Evolutionary conservation across 2,329 filamentous ascomycete species (phyloP).

Genomic region (Penicillium olsonii): DNA sequence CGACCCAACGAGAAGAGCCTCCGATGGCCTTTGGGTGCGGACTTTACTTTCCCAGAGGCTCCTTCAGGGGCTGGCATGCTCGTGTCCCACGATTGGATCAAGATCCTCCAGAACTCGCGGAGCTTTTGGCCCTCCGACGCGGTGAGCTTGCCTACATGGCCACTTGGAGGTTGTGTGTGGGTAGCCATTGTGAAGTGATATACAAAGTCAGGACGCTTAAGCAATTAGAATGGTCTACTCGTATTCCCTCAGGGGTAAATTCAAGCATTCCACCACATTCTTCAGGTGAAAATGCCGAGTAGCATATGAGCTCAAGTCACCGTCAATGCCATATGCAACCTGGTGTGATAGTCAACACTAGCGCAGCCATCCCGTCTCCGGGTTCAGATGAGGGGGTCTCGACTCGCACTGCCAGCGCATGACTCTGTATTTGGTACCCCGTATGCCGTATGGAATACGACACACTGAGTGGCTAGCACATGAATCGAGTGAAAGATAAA

Average conservation of each 20-base stretch:
- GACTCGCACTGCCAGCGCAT: neutral
- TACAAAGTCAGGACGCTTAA: too few species aligned
- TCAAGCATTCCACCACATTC: neutral
- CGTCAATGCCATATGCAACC: neutral
- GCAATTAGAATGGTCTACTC: too few species aligned
- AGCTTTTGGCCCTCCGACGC: slow-evolving; percentile 16
- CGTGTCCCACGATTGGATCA: slow-evolving; percentile 21
- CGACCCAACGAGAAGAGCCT: slow-evolving; percentile 19
- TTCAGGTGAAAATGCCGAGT: neutral
- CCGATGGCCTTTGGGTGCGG: slow-evolving; percentile 6
- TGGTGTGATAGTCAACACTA: neutral
- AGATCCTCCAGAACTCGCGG: slow-evolving; percentile 16
- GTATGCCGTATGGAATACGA: too few species aligned
- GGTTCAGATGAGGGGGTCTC: neutral
- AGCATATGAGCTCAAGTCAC: neutral
- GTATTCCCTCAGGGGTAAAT: neutral
- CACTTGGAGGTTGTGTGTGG: neutral
- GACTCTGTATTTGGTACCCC: too few species aligned
- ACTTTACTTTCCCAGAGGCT: slow-evolving; percentile 1
- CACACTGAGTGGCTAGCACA: too few species aligned
- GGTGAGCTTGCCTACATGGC: slow-evolving; percentile 19
- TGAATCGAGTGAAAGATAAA: too few species aligned
- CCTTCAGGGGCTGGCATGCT: slow-evolving; percentile 4
- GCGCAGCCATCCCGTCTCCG: neutral
- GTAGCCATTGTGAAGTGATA: neutral